Evolutionary conservation across 2,329 filamentous ascomycete species (phyloP).

Genomic region (Colletotrichum eleusines): DNA sequence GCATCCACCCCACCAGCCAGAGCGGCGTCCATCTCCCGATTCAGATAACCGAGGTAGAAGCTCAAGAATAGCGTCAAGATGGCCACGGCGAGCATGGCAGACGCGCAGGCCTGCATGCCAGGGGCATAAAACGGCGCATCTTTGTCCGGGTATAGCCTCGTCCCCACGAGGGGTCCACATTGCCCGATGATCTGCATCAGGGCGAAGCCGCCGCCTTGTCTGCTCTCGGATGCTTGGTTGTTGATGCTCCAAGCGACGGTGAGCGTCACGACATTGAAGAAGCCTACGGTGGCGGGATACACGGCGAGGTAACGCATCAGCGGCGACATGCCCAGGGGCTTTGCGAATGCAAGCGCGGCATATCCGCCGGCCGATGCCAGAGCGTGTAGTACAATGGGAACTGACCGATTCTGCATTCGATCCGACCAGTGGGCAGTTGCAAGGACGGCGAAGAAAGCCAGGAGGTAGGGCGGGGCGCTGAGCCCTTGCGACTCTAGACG

Average conservation of each 20-base stretch:
- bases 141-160: slow-evolving; percentile 70
- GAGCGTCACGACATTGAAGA: slow-evolving; percentile 86
- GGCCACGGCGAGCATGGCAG: slow-evolving; percentile 72
- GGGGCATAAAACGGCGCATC: slow-evolving; percentile 72
- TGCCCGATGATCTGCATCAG: slow-evolving; percentile 86
- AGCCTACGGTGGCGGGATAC: slow-evolving; percentile 82
- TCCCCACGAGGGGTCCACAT: slow-evolving; percentile 79
- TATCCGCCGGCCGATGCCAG: slow-evolving; percentile 73
- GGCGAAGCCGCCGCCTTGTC: slow-evolving; percentile 81
- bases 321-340: slow-evolving; percentile 56
- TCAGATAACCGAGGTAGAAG: slow-evolving; percentile 64
- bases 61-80: slow-evolving; percentile 66
- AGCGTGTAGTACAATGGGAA: slow-evolving; percentile 77
- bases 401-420: slow-evolving; percentile 69
- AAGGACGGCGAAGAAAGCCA: slow-evolving; percentile 79
- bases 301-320: slow-evolving; percentile 77
- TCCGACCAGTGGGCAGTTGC: slow-evolving; percentile 81
- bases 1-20: slow-evolving; percentile 44
- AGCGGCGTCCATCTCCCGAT: slow-evolving; percentile 58
- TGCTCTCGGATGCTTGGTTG: slow-evolving; percentile 78
- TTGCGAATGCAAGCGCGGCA: slow-evolving; percentile 70
- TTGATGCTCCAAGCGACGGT: slow-evolving; percentile 92
- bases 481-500: slow-evolving; percentile 79
- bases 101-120: slow-evolving; percentile 73
- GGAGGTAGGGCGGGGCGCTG: slow-evolving; percentile 83